A percentile compares a stretch with the other conserved stretches of the same genome.
These are phyloP conservation scores for Russula olivacea DNA, from an alignment of 768 basidiomycete genomes.

Conservation along the genomic window DNA sequence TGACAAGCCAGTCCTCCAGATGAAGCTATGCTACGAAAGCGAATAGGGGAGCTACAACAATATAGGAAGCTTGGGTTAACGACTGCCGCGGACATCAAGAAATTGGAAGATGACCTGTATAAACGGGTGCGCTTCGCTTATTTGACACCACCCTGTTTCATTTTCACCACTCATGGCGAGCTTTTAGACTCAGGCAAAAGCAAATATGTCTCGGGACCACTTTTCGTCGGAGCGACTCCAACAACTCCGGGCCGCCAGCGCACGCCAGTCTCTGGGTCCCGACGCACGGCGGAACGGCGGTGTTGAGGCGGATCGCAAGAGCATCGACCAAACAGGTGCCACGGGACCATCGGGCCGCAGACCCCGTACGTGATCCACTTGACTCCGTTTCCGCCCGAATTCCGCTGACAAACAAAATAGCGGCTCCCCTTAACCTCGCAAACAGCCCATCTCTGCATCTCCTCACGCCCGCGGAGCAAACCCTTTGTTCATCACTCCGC, in stretches of 20 bases:
- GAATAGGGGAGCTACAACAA: slow-evolving; percentile 86
- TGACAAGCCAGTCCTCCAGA: slow-evolving; percentile 44
- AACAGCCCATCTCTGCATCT: slow-evolving; percentile 87
- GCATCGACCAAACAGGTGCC: slow-evolving; percentile 44
- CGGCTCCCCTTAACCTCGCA: slow-evolving; percentile 78
- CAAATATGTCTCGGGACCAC: slow-evolving; percentile 51
- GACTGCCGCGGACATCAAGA: slow-evolving; percentile 83
- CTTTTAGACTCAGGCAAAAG: slow-evolving; percentile 58
- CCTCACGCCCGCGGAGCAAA: slow-evolving; percentile 81
- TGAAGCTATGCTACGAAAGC: slow-evolving; percentile 79
- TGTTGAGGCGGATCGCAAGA: slow-evolving; percentile 47
- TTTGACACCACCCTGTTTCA: slow-evolving; percentile 7
- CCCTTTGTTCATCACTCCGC: slow-evolving; percentile 80
- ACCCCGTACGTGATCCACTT: slow-evolving; percentile 34
- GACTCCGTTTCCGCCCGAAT: not conserved
- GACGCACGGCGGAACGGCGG: slow-evolving; percentile 45
- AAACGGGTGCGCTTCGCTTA: slow-evolving; percentile 54
- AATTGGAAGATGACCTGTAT: slow-evolving; percentile 69
- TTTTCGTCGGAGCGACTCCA: slow-evolving; percentile 46
- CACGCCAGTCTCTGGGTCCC: slow-evolving; percentile 49
- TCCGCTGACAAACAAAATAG: slow-evolving; percentile 27
- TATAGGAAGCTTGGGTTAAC: slow-evolving; percentile 83
- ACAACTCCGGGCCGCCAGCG: slow-evolving; percentile 42
- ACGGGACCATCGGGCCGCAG: slow-evolving; percentile 39
- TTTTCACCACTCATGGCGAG: slow-evolving; percentile 11